A percentile compares a stretch with the other conserved stretches of the same genome.
Conservation (phyloP, 345 rosid species). For the Zanthoxylum bungeanum region DNA sequence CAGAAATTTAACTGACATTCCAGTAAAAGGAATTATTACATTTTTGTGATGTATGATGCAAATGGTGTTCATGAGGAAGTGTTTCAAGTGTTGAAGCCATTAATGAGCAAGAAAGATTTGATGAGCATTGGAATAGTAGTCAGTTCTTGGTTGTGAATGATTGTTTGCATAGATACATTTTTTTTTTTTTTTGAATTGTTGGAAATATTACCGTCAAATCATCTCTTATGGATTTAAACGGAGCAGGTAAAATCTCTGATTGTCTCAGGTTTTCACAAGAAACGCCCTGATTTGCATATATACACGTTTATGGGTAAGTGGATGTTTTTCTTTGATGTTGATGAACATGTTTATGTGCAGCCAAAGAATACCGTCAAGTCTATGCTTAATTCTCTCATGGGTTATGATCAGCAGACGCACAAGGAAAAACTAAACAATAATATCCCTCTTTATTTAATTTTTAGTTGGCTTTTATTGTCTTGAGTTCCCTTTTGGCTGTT, state of each 20-base stretch:
- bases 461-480: too few species aligned
- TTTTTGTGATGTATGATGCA: slow-evolving; percentile 83
- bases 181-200: too few species aligned
- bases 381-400: slow-evolving; percentile 61
- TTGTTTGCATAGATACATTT: slow-evolving; percentile 80
- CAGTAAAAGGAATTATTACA: too few species aligned
- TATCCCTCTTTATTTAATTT: too few species aligned
- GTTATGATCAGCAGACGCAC: slow-evolving; percentile 57
- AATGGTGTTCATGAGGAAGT: slow-evolving; percentile 80
- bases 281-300: too few species aligned
- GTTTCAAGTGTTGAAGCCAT: slow-evolving; percentile 71
- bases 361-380: slow-evolving; percentile 49
- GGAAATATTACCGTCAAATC: too few species aligned
- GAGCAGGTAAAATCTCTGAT: too few species aligned
- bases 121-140: slow-evolving; percentile 88
- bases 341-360: slow-evolving; percentile 66
- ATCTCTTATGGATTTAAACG: too few species aligned
- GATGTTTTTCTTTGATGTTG: slow-evolving; percentile 93
- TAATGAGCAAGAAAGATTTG: slow-evolving; percentile 81
- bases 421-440: too few species aligned
- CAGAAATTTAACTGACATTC: too few species aligned
- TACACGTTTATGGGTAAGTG: slow-evolving; percentile 70
- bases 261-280: too few species aligned
- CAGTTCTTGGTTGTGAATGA: slow-evolving; percentile 94
- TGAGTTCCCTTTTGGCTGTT: too few species aligned